Base-by-base conservation (phyloP, 148 eudicot genomes). In the Salicornia ramosissima region DNA sequence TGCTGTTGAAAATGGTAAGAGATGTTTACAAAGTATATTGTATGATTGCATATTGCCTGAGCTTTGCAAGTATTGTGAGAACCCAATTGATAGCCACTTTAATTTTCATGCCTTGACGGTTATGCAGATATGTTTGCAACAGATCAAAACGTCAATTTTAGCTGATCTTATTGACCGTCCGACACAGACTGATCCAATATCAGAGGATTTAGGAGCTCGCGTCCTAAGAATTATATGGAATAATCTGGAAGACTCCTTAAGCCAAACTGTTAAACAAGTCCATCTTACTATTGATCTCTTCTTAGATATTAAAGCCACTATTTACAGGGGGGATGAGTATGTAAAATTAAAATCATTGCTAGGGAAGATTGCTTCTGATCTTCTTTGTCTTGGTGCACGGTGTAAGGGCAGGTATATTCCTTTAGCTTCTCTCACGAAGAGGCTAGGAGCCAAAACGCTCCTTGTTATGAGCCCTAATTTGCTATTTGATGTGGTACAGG, bases 331-430 rank as follows among this genome's bases (percentile, higher is more conserved):
- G 16, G 79, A 85, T 67, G 82, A 82, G 70, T 68, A 81, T 79
- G 82, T 78, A 55, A 78, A 74, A 46, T 75, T 81, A 21, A 86
- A 80, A 71, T 69, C 73, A 57, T 89, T 79, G 62, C 66, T 87
- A 57, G 68, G 31, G 69, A 87, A 82, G 74, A 89, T 90, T 78
- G 85, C 90, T 34, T 75, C 72, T 16, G 87, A 88, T 81, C 88
- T 94, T 78, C 93, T 94, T 61, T 78, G 80, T 42, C 76, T 94
- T 70, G 99, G 99, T 69, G 84, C 91, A 63, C 85, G 97, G 59
- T 94, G 97, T 81, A 94, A 94, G 84, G 99, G 99, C 34, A 84
- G 97, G 77, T 94, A 94, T 72, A 73, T 86, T 79, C 99, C 99
- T 54, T 83, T 94, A 74, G 96, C 97, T 70, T 94, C 96, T 58